phyloP scores from a whole-genome alignment of 2,329 filamentous ascomycete genomes.

The Trichothecium roseum region DNA sequence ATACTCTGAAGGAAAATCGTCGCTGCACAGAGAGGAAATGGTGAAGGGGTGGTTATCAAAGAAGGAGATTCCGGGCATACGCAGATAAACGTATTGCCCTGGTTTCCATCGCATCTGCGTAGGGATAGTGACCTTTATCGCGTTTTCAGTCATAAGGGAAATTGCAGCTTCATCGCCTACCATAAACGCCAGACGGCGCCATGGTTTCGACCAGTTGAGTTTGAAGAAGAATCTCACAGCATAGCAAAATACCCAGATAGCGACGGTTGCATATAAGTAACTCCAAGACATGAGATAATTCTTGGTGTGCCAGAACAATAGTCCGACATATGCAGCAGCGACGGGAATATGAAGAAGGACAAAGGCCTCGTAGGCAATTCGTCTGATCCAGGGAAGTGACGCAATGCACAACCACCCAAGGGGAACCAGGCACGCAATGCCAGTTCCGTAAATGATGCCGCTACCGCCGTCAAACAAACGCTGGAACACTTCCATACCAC shows the following conservation, averaged over 20 bases:
- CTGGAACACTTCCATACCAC: constrained; percentile 59
- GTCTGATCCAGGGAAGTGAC: constrained; percentile 69
- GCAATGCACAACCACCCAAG: constrained; percentile 75
- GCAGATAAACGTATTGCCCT: constrained; percentile 88
- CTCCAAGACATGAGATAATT: constrained; percentile 86
- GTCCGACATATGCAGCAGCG: constrained; percentile 66
- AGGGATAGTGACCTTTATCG: constrained; percentile 90
- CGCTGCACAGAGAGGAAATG: constrained; percentile 82
- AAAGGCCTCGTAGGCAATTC: constrained; percentile 77
- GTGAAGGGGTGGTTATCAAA: constrained; percentile 96
- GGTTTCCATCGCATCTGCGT: constrained; percentile 89
- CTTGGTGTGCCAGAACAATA: constrained; percentile 93
- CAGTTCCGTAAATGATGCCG: constrained; percentile 74
- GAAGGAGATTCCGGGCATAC: constrained; percentile 84
- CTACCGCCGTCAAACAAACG: constrained; percentile 55
- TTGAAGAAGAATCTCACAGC: constrained; percentile 69
- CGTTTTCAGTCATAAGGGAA: constrained; percentile 81
- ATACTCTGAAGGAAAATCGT: constrained; percentile 87
- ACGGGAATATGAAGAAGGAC: constrained; percentile 73
- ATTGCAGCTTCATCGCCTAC: constrained; percentile 88
- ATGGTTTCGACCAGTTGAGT: constrained; percentile 80
- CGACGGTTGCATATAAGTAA: constrained; percentile 75
- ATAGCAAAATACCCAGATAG: constrained; percentile 70
- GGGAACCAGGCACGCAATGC: constrained; percentile 71
- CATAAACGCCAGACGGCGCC: constrained; percentile 61